A percentile compares a stretch with the other conserved stretches of the same genome.
Evolutionary conservation across 139 green algal species (phyloP).

Genomic region (Micromonas pusilla): DNA sequence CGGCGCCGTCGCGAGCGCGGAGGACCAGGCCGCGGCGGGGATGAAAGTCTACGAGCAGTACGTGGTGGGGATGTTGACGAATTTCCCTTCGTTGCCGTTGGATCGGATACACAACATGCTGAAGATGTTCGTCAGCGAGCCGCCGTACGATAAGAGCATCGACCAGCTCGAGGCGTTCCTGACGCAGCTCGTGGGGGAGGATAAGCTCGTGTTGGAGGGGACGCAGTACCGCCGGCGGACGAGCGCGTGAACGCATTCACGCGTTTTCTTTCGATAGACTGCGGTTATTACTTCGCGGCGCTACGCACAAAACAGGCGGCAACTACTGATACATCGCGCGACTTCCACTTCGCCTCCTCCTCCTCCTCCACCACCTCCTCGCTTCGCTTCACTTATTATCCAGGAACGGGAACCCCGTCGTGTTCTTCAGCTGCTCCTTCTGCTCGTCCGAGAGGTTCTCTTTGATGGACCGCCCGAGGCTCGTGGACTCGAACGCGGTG

Average conservation of each 20-base stretch:
- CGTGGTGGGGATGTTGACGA: slow-evolving; percentile 84
- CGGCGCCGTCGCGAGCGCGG: slow-evolving; percentile 19
- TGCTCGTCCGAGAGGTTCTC: slow-evolving; percentile 16
- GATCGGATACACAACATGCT: slow-evolving; percentile 92
- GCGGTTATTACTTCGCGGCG: not conserved
- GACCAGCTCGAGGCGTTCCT: slow-evolving; percentile 67
- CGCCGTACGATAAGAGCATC: slow-evolving; percentile 68
- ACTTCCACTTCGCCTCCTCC: not conserved
- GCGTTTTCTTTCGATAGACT: too few species aligned
- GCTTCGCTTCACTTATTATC: not conserved
- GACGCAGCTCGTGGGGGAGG: slow-evolving; percentile 47
- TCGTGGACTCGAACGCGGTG: slow-evolving; percentile 1
- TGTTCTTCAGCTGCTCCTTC: not conserved
- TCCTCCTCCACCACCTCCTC: not conserved
- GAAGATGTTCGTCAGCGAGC: slow-evolving; percentile 85
- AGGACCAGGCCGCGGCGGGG: slow-evolving; percentile 33
- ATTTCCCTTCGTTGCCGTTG: slow-evolving; percentile 69
- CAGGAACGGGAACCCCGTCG: not conserved
- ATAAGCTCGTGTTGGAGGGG: slow-evolving; percentile 55
- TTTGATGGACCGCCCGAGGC: slow-evolving; percentile 6
- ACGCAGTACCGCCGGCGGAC: slow-evolving; percentile 43
- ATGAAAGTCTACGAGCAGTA: slow-evolving; percentile 54
- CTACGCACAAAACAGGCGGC: not conserved
- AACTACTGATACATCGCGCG: not conserved
- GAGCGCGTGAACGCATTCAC: too few species aligned